A percentile compares a stretch with the other conserved stretches of the same genome.
These are phyloP conservation scores for Cucurbita pepo DNA, from an alignment of 306 rosid genomes.

Conservation along the genomic window DNA sequence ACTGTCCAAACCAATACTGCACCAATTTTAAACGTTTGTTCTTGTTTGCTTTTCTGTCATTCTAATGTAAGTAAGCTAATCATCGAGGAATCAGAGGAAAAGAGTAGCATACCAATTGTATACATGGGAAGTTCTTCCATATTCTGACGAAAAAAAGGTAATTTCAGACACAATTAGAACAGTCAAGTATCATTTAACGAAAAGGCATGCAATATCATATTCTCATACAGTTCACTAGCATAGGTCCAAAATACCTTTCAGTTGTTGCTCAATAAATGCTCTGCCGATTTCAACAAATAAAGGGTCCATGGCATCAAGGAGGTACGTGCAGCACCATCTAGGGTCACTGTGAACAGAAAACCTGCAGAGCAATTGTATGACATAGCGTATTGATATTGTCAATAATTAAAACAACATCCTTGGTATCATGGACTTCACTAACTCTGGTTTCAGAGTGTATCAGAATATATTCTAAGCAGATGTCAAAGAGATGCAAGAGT, in stretches of 20 bases:
- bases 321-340: conserved; percentile 84
- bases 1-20: neutral
- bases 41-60: neutral
- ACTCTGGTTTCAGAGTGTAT: neutral
- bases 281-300: conserved; percentile 67
- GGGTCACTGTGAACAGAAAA: conserved; percentile 63
- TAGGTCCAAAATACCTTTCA: conserved; percentile 38
- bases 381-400: neutral
- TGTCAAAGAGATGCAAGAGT: neutral
- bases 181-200: neutral
- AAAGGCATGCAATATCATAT: conserved; percentile 2
- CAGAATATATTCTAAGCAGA: neutral
- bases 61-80: neutral
- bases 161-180: conserved; percentile 17
- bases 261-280: conserved; percentile 68
- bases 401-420: neutral
- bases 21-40: neutral
- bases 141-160: conserved; percentile 34
- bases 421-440: neutral
- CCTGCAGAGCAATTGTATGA: conserved; percentile 23
- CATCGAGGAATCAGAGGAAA: neutral
- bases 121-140: conserved; percentile 70
- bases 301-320: conserved; percentile 88
- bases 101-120: conserved; percentile 62
- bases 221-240: neutral